These are phyloP conservation scores for Chloranthus sessilifolius DNA, from an alignment of 164 flowering plant species.

Conservation along the genomic window DNA sequence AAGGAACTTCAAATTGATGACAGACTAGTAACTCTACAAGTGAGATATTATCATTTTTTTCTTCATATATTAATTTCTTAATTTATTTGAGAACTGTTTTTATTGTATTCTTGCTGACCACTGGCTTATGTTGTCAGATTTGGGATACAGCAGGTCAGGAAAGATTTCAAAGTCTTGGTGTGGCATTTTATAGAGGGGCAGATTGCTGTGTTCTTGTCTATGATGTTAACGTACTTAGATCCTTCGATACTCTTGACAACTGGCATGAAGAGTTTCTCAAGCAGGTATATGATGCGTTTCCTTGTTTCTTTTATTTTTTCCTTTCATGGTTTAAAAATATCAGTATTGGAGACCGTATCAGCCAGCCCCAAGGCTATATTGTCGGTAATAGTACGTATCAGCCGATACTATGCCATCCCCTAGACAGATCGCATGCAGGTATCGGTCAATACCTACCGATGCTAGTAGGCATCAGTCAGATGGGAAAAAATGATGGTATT, in stretches of 20 bases:
- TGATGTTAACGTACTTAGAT: conserved; percentile 84
- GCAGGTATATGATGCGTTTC: conserved; percentile 47
- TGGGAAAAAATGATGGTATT: no score
- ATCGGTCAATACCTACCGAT: no score
- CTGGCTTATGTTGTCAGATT: conserved; percentile 38
- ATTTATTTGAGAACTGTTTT: background rate
- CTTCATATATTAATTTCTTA: conserved; percentile 15
- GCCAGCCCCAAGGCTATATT: no score
- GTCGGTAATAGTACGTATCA: no score
- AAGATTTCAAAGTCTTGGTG: conserved; percentile 96
- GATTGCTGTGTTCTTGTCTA: conserved; percentile 97
- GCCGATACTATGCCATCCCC: background rate
- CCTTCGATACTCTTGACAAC: conserved; percentile 81
- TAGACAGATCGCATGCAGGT: background rate
- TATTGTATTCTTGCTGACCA: background rate
- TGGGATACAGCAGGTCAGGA: conserved; percentile 99
- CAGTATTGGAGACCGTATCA: no score
- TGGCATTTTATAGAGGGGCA: conserved; percentile 93
- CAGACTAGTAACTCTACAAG: conserved; percentile 78
- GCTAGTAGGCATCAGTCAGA: no score
- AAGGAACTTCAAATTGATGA: conserved; percentile 91
- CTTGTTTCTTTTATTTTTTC: conserved; percentile 1
- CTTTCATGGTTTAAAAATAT: no score
- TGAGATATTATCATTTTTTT: conserved; percentile 15
- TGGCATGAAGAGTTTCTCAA: conserved; percentile 97